Conservation (phyloP, 176 grass and related monocot genomes). For the Eremochloa ophiuroides region DNA sequence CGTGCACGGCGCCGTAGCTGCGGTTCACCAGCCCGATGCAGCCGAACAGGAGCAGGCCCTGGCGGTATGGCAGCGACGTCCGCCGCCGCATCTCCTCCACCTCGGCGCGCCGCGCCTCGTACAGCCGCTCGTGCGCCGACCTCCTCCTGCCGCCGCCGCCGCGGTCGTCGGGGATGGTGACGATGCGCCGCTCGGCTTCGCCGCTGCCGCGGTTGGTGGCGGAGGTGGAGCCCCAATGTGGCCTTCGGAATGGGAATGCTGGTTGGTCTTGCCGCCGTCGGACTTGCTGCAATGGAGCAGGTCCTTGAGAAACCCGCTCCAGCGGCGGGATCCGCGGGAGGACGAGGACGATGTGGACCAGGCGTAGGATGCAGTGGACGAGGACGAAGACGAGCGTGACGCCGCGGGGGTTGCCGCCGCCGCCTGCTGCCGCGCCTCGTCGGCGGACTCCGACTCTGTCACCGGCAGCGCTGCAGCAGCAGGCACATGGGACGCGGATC, state of each 20-base stretch:
- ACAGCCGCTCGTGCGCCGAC: constrained; percentile 83
- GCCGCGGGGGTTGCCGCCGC: too few relatives aligned
- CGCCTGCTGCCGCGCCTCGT: background rate
- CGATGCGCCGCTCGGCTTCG: background rate
- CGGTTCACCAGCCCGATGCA: constrained; percentile 68
- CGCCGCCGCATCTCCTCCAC: constrained; percentile 86
- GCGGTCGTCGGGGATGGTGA: background rate
- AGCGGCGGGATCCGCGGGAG: constrained; percentile 56
- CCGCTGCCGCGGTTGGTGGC: background rate
- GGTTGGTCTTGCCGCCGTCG: constrained; percentile 45
- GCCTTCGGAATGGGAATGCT: background rate
- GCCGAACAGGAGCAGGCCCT: constrained; percentile 65
- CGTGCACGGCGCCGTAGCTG: constrained; percentile 68
- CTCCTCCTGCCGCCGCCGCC: background rate
- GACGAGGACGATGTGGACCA: constrained; percentile 42
- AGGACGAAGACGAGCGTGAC: constrained; percentile 37
- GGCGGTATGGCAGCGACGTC: constrained; percentile 92
- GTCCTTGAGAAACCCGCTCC: constrained; percentile 83
- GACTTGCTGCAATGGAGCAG: constrained; percentile 90
- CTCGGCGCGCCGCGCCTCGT: constrained; percentile 73
- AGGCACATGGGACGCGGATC: background rate
- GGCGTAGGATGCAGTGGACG: constrained; percentile 40
- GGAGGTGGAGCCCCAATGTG: background rate
- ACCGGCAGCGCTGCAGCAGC: background rate
- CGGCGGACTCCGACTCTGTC: background rate